Conservation (phyloP, 441 rosid genomes). For the Arabidopsis hybrid region DNA sequence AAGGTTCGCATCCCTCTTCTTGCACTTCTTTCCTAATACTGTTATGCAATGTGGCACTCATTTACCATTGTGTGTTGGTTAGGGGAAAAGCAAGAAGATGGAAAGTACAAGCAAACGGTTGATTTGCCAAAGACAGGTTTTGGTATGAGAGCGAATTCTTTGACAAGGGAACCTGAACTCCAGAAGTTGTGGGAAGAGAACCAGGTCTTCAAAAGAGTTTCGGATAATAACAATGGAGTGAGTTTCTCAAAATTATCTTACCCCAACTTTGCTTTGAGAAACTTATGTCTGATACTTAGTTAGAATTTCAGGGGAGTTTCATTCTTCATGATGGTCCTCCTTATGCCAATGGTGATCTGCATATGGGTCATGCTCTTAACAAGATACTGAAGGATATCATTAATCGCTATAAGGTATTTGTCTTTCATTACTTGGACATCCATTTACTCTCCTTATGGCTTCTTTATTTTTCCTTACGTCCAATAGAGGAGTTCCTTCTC, state of each 20-base stretch:
- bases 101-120: constrained; percentile 91
- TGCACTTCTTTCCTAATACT: constrained; percentile 12
- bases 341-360: constrained; percentile 95
- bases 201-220: constrained; percentile 84
- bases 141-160: constrained; percentile 93
- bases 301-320: constrained; percentile 70
- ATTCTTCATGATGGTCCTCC: constrained; percentile 99
- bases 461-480: constrained; percentile 18
- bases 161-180: constrained; percentile 91
- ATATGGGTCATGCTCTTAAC: constrained; percentile 97
- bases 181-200: constrained; percentile 90
- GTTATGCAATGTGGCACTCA: constrained; percentile 12
- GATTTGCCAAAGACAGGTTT: constrained; percentile 90
- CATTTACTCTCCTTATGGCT: constrained; percentile 16
- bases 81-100: constrained; percentile 90
- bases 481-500: constrained; percentile 18
- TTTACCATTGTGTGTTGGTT: constrained; percentile 26
- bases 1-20: constrained; percentile 58
- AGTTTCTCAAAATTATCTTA: constrained; percentile 41
- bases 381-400: constrained; percentile 97
- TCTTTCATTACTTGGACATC: constrained; percentile 11
- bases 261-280: constrained; percentile 31
- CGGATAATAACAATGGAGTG: constrained; percentile 82
- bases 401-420: constrained; percentile 86
- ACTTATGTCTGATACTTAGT: constrained; percentile 46